Evolutionary conservation across 73 alveolate genomes (phyloP), one percentile per base, ranked within the genome.

Genomic region (Paramecium bursaria): DNA sequence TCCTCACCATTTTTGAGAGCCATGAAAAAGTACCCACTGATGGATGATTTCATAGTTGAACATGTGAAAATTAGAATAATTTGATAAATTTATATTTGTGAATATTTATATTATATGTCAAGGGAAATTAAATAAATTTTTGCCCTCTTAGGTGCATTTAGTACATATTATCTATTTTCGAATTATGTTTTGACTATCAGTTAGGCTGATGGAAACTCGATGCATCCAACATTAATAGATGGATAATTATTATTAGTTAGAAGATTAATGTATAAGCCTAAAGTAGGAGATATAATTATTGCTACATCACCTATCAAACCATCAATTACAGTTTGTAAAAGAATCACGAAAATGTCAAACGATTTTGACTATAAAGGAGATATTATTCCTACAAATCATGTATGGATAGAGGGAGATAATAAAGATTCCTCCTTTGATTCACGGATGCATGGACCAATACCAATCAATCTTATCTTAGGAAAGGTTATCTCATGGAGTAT

Each of bases 221-320:
- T 79, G 89, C 53, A 54, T 23, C 89, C 89, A 11, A 50, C 87
- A 10, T 27, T 75, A 2, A 21, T 39, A 6, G 85, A 79, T 42
- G 76, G 85, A 0, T 35, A 61, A 39, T 54, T 73, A 6, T 50
- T 79, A 0, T 15, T 75, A 17, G 67, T 54, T 21, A 1, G 46
- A 15, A 79, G 48, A 54, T 42, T 51, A 15, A 33, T 50, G 10
- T 79, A 35, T 25, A 54, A 33, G 11, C 31, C 46, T 0, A 22
- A 52, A 79, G 42, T 53, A 23, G 89, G 89, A 26, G 89, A 79
- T 22, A 79, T 79, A 2, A 79, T 79, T 3, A 79, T 79, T 10
- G 89, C 89, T 0, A 17, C 51, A 54, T 79, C 89, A 1, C 89
- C 89, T 3, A 54, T 79, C 0, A 79, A 73, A 52, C 89, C 89